Conservation (phyloP, 148 eudicot genomes). For the Silene latifolia region DNA sequence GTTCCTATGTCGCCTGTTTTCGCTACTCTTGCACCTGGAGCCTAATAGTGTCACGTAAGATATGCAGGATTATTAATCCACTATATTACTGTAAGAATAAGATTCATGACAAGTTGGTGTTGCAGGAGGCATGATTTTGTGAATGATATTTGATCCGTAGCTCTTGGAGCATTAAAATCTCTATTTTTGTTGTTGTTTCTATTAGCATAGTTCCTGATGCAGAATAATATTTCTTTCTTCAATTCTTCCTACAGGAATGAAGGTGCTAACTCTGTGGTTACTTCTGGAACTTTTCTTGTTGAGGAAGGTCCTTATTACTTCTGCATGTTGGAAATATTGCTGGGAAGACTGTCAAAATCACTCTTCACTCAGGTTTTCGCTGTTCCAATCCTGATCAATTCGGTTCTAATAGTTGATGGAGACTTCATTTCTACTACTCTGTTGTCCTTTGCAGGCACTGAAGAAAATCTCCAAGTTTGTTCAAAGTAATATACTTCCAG, state of each 20-base stretch:
- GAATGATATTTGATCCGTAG: background rate
- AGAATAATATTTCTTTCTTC: background rate
- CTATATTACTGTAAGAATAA: background rate
- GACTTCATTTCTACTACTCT: background rate
- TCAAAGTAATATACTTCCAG: constrained; percentile 84
- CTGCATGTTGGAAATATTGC: constrained; percentile 89
- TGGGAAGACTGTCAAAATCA: constrained; percentile 86
- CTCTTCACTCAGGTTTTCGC: constrained; percentile 76
- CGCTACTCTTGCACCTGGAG: constrained; percentile 91
- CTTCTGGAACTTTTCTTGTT: constrained; percentile 94
- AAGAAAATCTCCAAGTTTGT: constrained; percentile 89
- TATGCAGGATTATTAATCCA: background rate
- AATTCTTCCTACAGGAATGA: constrained; percentile 56
- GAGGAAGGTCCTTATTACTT: constrained; percentile 97
- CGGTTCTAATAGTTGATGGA: background rate
- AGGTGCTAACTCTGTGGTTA: constrained; percentile 54
- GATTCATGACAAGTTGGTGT: background rate
- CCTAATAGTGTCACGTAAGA: constrained; percentile 87
- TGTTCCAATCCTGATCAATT: constrained; percentile 16
- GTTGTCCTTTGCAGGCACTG: constrained; percentile 52
- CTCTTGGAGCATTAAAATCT: constrained; percentile 1
- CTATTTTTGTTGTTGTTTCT: background rate
- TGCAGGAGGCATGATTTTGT: background rate
- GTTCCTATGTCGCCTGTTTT: constrained; percentile 83
- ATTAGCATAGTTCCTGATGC: background rate